A percentile compares a stretch with the other conserved stretches of the same genome.
Conservation (phyloP, 176 grass and related monocot genomes). For the Eleusine indica region DNA sequence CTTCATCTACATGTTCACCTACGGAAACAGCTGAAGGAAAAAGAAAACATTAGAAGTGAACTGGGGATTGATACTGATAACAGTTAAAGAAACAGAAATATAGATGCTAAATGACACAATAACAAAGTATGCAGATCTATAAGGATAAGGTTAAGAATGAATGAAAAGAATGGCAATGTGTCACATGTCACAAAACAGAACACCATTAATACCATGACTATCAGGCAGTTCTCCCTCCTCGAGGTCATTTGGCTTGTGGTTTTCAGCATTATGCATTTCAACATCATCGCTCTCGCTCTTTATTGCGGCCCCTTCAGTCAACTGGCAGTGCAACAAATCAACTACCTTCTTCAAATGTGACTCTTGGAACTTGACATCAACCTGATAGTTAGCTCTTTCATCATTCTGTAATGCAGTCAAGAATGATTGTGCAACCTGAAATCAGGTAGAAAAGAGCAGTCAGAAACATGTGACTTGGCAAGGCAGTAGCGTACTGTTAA, state of each 20-base stretch:
- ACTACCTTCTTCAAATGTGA: slow-evolving; percentile 92
- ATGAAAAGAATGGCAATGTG: neutral
- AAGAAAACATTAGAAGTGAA: slow-evolving; percentile 29
- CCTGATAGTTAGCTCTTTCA: slow-evolving; percentile 95
- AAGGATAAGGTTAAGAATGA: neutral
- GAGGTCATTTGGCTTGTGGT: slow-evolving; percentile 62
- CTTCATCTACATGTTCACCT: slow-evolving; percentile 97
- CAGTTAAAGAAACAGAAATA: slow-evolving; percentile 12
- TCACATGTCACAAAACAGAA: slow-evolving; percentile 36
- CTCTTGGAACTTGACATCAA: slow-evolving; percentile 99
- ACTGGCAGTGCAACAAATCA: slow-evolving; percentile 79
- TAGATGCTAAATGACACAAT: neutral
- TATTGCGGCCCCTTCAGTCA: slow-evolving; percentile 80
- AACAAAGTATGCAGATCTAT: neutral
- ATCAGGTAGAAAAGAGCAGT: slow-evolving; percentile 37
- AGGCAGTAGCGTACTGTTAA: slow-evolving; percentile 19
- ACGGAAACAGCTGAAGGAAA: slow-evolving; percentile 84
- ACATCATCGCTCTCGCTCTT: slow-evolving; percentile 46
- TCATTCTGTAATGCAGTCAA: slow-evolving; percentile 94
- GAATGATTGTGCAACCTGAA: slow-evolving; percentile 92
- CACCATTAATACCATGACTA: slow-evolving; percentile 72
- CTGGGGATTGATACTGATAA: slow-evolving; percentile 30
- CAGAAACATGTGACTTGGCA: slow-evolving; percentile 32
- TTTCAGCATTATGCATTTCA: slow-evolving; percentile 54
- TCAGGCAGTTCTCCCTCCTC: slow-evolving; percentile 97